These are phyloP conservation scores for Aquanectria penicillioides DNA, from an alignment of 2,329 filamentous ascomycete species.

Conservation along the genomic window DNA sequence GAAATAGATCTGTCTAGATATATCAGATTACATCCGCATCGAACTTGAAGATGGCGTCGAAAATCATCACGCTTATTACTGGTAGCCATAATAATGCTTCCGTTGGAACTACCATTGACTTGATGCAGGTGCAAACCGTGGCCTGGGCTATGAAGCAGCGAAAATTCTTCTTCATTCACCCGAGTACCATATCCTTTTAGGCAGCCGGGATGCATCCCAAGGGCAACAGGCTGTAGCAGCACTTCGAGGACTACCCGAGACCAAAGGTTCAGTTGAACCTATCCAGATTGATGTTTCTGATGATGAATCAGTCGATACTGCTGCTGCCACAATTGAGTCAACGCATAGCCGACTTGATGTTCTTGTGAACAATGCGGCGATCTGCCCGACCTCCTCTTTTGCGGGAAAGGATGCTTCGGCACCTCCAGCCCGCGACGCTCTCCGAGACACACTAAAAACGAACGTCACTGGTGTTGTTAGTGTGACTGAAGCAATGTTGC, in stretches of 20 bases:
- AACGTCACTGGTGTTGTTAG: slow-evolving; percentile 12
- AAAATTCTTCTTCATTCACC: slow-evolving; percentile 3
- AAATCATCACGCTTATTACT: slow-evolving; percentile 9
- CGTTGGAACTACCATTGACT: neutral
- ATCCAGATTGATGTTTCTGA: neutral
- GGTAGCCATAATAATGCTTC: neutral
- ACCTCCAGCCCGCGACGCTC: neutral
- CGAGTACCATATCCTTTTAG: slow-evolving; percentile 4
- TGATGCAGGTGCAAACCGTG: slow-evolving; percentile 12
- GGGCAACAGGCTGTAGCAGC: slow-evolving; percentile 2
- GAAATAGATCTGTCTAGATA: too few species aligned
- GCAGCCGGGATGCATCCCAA: slow-evolving; percentile 1
- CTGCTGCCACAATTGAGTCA: neutral
- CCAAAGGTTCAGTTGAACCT: slow-evolving; percentile 11
- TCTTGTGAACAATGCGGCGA: slow-evolving; percentile 18
- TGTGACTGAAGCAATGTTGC: slow-evolving; percentile 16
- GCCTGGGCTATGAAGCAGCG: slow-evolving; percentile 8
- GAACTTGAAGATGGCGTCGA: neutral
- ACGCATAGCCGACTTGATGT: slow-evolving; percentile 2
- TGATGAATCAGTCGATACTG: slow-evolving; percentile 6
- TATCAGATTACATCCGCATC: too few species aligned
- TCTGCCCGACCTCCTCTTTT: slow-evolving; percentile 10
- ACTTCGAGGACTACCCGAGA: slow-evolving; percentile 3
- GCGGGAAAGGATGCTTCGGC: neutral
- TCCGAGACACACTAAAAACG: neutral